phyloP scores from a whole-genome alignment of 345 rosid genomes.

The Eutrema japonicum region DNA sequence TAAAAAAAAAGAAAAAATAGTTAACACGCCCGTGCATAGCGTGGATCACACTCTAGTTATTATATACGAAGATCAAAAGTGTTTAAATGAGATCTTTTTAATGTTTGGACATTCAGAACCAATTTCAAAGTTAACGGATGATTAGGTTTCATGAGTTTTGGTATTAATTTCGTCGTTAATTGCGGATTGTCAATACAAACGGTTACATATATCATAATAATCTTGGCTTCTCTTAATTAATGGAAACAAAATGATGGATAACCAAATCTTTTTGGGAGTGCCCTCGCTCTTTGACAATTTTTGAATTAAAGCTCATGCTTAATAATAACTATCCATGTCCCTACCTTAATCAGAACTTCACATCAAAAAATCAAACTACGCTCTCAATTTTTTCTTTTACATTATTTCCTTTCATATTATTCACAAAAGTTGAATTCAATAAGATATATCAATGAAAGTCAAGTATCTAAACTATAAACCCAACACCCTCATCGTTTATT shows the following conservation, averaged over 20 bases:
- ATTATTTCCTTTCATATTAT: conserved; percentile 15
- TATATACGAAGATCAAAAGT: too few relatives aligned
- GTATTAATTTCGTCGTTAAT: neutral
- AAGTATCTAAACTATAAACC: neutral
- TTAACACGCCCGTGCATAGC: too few relatives aligned
- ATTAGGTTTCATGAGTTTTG: neutral
- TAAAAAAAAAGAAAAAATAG: too few relatives aligned
- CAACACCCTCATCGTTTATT: neutral
- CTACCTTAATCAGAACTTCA: conserved; percentile 35
- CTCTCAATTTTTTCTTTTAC: conserved; percentile 17
- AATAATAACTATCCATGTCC: conserved; percentile 36
- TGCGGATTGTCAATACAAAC: conserved; percentile 4
- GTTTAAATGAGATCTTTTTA: neutral
- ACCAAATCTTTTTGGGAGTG: conserved; percentile 40
- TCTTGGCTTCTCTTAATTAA: neutral
- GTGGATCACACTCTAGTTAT: too few relatives aligned
- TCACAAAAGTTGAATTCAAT: neutral
- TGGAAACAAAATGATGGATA: conserved; percentile 36
- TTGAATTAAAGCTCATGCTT: conserved; percentile 45
- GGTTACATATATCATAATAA: conserved; percentile 11
- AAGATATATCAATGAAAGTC: neutral
- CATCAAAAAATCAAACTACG: neutral
- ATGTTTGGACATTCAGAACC: neutral
- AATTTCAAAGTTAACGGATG: neutral
- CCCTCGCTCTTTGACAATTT: conserved; percentile 18